Evolutionary conservation across 2,329 filamentous ascomycete species (phyloP), one percentile per base, ranked within the genome.

Genomic region (Ilyonectria robusta): DNA sequence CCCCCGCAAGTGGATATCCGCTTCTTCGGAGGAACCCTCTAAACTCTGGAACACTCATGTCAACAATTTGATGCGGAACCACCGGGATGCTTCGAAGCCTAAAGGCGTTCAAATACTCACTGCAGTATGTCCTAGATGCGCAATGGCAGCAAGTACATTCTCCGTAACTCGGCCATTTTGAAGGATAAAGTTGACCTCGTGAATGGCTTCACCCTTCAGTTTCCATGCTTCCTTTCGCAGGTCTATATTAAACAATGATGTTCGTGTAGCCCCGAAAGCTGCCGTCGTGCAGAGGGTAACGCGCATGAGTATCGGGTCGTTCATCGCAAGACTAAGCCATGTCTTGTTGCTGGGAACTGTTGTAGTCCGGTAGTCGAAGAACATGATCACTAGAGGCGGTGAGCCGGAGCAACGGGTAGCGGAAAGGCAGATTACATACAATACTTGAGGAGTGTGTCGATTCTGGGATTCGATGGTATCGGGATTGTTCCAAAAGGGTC

Each of bases 311-410:
- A 63, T 33, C 2, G 60, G 23, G n/a, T 63, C 60, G 7, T 40
- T 37, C 8, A 63, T 23, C 4, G 53, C 53, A 9, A 57, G 60
- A 23, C 26, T 47, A 13, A 63, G 53, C 60, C 60, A 63, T 1
- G 60, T 63, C 54, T 57, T 48, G 9, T 63, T 23, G 6, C 44
- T 57, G 23, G 47, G 46, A 4, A 63, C 60, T 11, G 60, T 63
- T 23, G 53, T 63, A 17, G 60, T 63, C 13, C 51, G 7, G n/a
- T 63, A 63, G 54, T 63, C 53, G n/a, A 63, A 63, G 53, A 31
- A 56, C 6, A 63, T 9, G 8, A 63, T 50, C 10, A 29, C 60
- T 63, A 46, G 4, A 31, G 5, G 9, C 9, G 26, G 29, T 48
- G 11, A 51, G 53, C 23, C 8, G 19, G 19, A 11, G 7, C 9